Percentiles rank a stretch among this genome's conserved stretches.
Evolutionary conservation across 306 rosid genomes (phyloP).

Genomic region (Inga leiocalycina): DNA sequence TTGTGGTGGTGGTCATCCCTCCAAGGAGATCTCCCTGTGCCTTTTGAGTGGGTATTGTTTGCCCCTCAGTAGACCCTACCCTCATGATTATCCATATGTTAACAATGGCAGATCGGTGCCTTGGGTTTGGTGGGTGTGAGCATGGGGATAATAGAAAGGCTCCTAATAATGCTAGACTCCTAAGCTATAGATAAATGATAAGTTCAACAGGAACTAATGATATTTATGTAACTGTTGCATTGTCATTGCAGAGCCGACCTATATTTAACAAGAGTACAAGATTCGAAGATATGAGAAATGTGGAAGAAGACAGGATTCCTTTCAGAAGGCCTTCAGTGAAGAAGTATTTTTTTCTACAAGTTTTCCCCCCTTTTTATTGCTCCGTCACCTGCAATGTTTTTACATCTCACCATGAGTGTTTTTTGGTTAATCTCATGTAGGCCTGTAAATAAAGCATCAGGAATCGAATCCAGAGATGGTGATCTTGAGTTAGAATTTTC

Average conservation of each 20-base stretch:
- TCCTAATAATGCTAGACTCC: background rate
- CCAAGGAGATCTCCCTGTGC: background rate
- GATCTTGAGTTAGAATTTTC: conserved; percentile 94
- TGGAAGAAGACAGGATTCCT: conserved; percentile 66
- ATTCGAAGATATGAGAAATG: conserved; percentile 72
- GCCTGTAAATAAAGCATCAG: conserved; percentile 70
- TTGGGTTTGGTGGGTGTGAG: background rate
- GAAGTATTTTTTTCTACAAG: conserved; percentile 42
- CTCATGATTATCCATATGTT: background rate
- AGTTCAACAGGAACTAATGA: background rate
- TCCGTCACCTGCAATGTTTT: background rate
- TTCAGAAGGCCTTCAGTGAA: conserved; percentile 59
- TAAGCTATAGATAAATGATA: background rate
- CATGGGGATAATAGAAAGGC: background rate
- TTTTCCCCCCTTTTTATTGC: background rate
- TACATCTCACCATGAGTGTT: conserved; percentile 11
- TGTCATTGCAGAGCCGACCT: conserved; percentile 64
- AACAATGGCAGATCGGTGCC: background rate
- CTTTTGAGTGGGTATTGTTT: background rate
- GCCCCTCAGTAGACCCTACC: background rate
- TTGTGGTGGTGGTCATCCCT: background rate
- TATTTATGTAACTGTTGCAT: background rate
- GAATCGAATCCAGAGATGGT: conserved; percentile 92
- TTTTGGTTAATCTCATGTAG: conserved; percentile 46
- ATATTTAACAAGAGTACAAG: conserved; percentile 77